Conservation (phyloP, 2,329 filamentous ascomycete species). For the Sclerotinia sclerotiorum region DNA sequence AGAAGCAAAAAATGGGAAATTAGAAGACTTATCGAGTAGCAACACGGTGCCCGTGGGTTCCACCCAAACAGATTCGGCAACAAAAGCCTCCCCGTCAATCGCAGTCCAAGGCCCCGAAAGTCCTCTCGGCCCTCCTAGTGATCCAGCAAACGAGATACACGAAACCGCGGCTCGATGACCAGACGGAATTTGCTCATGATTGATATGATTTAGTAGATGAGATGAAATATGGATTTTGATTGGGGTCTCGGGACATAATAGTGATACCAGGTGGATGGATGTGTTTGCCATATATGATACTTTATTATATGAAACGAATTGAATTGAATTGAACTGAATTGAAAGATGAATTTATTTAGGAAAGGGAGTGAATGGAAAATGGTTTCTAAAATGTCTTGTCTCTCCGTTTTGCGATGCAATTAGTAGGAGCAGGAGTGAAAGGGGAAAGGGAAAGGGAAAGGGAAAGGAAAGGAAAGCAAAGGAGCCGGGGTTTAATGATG, state of each 20-base stretch:
- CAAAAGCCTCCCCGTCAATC: neutral
- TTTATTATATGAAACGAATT: conserved; percentile 7
- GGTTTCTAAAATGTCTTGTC: neutral
- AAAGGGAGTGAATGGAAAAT: conserved; percentile 13
- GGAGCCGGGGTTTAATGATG: conserved; percentile 10
- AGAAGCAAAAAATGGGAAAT: conserved; percentile 32
- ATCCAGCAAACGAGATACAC: neutral
- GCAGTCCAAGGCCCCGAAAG: neutral
- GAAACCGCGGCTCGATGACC: neutral
- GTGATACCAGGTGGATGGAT: conserved; percentile 19
- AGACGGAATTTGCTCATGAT: neutral
- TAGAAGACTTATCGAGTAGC: conserved; percentile 26
- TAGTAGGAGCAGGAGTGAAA: neutral
- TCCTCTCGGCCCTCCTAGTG: neutral
- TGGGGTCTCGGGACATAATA: conserved; percentile 4
- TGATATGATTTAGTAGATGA: conserved; percentile 15
- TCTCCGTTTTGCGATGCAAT: neutral
- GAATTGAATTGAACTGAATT: neutral
- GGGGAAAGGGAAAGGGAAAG: neutral
- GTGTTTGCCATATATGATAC: conserved; percentile 19
- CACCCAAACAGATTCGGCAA: neutral
- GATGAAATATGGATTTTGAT: neutral
- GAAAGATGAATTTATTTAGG: neutral
- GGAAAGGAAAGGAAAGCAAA: conserved; percentile 4
- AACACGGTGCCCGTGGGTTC: neutral